Base-by-base conservation (phyloP, 2,329 filamentous ascomycete genomes). In the Acrocalymma vagum region DNA sequence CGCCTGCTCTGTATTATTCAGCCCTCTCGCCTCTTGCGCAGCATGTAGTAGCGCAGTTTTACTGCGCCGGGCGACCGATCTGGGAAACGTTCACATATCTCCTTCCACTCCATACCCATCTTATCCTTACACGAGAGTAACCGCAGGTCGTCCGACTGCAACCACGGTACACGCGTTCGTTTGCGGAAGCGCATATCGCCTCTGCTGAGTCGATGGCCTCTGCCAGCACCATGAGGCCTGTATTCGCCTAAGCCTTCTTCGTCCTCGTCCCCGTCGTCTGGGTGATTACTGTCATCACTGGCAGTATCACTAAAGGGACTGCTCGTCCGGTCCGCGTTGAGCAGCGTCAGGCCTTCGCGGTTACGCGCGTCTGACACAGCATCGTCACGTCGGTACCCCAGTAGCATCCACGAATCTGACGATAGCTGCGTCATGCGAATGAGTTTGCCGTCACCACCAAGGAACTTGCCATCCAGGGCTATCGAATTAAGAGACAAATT, bases 61-160 rank as follows among this genome's bases (percentile, higher is more conserved):
- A 49, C 29, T 31, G 31, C 32, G 31, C 38, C 33, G 9, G 10
- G 32, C 2, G 41, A 20, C 32, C 34, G 29, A 35, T 36, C 36
- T 39, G 22, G 33, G 30, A 49, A 49, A 32, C 17, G 14, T 30
- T 35, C 29, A 38, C 17, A 45, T 34, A 49, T 42, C 5, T 45
- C 29, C 17, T 45, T 29, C 45, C 17, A 49, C n/a, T 31, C 16
- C 23, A 49, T 49, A 35, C 20, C 24, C 25, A 34, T 37, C n/a
- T 38, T 49, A 20, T 45, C 33, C 32, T 24, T 49, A 13, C 29
- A 42, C 16, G 21, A 49, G 30, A 52, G 46, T 37, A 52, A 39
- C 34, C 27, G 47, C 16, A 26, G n/a, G 42, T 53, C 20, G 17
- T 51, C 40, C 34, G 14, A 51, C 38, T 41, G 15, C 38, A 39